phyloP scores from a whole-genome alignment of 202 grass and related monocot genomes.

The Thinopyrum obtusiflorum region DNA sequence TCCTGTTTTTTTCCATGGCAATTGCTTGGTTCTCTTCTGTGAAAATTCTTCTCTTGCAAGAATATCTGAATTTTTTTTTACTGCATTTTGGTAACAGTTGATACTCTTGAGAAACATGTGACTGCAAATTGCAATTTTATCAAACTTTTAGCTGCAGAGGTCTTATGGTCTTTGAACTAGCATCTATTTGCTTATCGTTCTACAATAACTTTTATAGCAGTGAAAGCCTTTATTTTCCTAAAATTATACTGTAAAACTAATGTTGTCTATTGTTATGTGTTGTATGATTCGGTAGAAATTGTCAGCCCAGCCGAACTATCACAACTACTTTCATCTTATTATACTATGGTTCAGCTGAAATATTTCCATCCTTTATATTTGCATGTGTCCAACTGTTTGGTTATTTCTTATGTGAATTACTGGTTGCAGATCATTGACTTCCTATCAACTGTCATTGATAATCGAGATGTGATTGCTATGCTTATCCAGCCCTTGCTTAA shows the following conservation, averaged over 20 bases:
- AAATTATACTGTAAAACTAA: background rate
- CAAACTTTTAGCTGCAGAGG: background rate
- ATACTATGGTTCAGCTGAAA: background rate
- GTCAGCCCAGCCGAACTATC: background rate
- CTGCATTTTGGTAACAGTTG: background rate
- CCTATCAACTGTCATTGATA: conserved; percentile 67
- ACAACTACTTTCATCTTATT: background rate
- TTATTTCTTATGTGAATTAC: conserved; percentile 23
- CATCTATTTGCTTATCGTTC: background rate
- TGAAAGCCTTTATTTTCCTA: background rate
- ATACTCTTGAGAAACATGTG: background rate
- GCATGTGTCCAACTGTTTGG: conserved; percentile 10
- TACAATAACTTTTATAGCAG: background rate
- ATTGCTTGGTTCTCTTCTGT: background rate
- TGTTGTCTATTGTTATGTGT: background rate
- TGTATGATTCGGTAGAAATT: background rate
- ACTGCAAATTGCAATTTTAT: background rate
- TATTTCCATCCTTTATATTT: conserved; percentile 17
- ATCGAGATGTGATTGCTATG: conserved; percentile 48
- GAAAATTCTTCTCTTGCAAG: background rate
- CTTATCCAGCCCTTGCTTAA: conserved; percentile 88
- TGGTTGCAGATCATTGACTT: conserved; percentile 71
- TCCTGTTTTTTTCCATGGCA: background rate
- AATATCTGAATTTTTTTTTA: background rate
- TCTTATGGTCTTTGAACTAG: conserved; percentile 4